phyloP scores from a whole-genome alignment of 2,329 filamentous ascomycete genomes.

The Tolypocladium amazonense region DNA sequence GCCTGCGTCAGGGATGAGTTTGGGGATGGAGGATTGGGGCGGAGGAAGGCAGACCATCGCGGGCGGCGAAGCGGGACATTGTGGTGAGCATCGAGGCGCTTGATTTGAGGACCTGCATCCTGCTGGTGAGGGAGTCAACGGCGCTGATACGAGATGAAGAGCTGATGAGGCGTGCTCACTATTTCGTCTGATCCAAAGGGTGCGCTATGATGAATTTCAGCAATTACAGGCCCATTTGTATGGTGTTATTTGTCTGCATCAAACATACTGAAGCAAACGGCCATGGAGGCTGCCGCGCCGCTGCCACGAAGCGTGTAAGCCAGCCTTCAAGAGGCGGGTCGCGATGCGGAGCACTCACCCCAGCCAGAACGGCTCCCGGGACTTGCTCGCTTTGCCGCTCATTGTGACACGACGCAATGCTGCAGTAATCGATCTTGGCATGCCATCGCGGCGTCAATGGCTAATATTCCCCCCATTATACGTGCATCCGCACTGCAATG shows the following conservation, averaged over 20 bases:
- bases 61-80: conserved; percentile 24
- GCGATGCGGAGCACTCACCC: conserved; percentile 19
- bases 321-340: background rate
- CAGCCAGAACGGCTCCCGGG: conserved; percentile 32
- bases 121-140: conserved; percentile 12
- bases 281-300: conserved; percentile 32
- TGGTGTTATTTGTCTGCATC: background rate
- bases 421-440: background rate
- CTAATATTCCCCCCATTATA: background rate
- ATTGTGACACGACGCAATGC: background rate
- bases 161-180: conserved; percentile 16
- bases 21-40: background rate
- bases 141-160: background rate
- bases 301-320: conserved; percentile 12
- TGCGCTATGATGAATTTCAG: conserved; percentile 21
- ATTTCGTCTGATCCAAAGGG: conserved; percentile 32
- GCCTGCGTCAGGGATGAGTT: conserved; percentile 12
- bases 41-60: conserved; percentile 21
- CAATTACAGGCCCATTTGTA: background rate
- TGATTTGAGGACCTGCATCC: conserved; percentile 32
- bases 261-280: conserved; percentile 32
- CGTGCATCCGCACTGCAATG: background rate
- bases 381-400: conserved; percentile 2
- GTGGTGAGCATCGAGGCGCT: conserved; percentile 28
- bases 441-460: background rate